Evolutionary conservation across 257 asterid genomes (phyloP).

Genomic region (Ligustrum vulgare): DNA sequence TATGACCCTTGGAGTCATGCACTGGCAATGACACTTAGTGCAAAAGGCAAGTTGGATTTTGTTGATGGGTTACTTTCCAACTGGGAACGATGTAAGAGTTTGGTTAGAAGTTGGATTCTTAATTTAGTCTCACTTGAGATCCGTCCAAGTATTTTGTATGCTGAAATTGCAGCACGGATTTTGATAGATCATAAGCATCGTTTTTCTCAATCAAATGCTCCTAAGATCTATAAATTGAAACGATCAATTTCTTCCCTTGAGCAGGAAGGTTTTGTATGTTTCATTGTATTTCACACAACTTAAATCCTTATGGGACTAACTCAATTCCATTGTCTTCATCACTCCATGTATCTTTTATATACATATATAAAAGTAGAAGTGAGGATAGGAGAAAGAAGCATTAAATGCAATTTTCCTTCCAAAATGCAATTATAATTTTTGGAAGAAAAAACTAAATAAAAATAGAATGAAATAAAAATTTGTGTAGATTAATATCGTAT

Average conservation of each 20-base stretch:
- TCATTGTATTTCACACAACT: constrained; percentile 12
- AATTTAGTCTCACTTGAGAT: constrained; percentile 1
- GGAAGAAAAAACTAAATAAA: too few species aligned
- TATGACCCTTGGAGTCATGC: not conserved
- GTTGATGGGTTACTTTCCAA: not conserved
- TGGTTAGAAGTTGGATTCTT: constrained; percentile 13
- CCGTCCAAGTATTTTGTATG: constrained; percentile 13
- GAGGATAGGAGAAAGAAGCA: too few species aligned
- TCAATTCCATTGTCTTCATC: not conserved
- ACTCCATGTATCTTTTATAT: constrained; percentile 4
- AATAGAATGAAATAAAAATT: too few species aligned
- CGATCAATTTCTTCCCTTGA: not conserved
- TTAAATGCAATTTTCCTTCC: too few species aligned
- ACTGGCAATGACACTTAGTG: not conserved
- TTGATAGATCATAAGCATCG: not conserved
- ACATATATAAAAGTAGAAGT: too few species aligned
- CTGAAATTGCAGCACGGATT: not conserved
- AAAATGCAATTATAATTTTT: too few species aligned
- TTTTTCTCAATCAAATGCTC: constrained; percentile 3
- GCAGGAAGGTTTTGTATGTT: not conserved
- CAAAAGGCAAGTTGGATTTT: not conserved
- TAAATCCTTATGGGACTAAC: constrained; percentile 16
- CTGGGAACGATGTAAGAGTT: not conserved
- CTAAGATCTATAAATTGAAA: not conserved
- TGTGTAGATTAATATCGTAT: too few species aligned